Evolutionary conservation across 306 rosid genomes (phyloP).

Genomic region (Bauhinia variegata): DNA sequence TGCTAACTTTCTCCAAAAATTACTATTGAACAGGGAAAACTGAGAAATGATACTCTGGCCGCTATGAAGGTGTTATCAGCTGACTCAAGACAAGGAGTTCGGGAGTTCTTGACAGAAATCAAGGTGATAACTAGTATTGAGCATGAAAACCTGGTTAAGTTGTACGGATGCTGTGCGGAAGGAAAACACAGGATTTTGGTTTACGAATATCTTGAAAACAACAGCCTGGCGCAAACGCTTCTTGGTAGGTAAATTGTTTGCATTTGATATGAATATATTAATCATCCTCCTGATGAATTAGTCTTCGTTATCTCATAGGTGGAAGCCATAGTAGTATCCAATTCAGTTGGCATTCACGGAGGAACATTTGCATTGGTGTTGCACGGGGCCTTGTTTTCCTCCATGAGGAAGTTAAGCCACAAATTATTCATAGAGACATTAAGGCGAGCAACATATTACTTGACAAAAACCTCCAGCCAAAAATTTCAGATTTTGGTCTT

Average conservation of each 20-base stretch:
- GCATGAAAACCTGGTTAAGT: slow-evolving; percentile 79
- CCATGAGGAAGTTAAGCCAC: slow-evolving; percentile 72
- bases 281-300: slow-evolving; percentile 25
- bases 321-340: slow-evolving; percentile 58
- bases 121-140: slow-evolving; percentile 67
- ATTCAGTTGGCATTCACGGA: slow-evolving; percentile 58
- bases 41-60: slow-evolving; percentile 57
- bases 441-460: slow-evolving; percentile 81
- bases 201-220: slow-evolving; percentile 83
- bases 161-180: slow-evolving; percentile 81
- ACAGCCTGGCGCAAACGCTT: slow-evolving; percentile 77
- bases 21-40: slow-evolving; percentile 52
- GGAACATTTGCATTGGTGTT: slow-evolving; percentile 73
- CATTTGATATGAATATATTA: slow-evolving; percentile 21
- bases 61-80: slow-evolving; percentile 80
- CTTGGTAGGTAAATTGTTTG: slow-evolving; percentile 50
- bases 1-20: not conserved
- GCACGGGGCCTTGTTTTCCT: slow-evolving; percentile 76
- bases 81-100: slow-evolving; percentile 66
- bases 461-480: slow-evolving; percentile 61
- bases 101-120: slow-evolving; percentile 84
- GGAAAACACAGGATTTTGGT: slow-evolving; percentile 73
- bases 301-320: slow-evolving; percentile 45
- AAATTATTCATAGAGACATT: slow-evolving; percentile 79
- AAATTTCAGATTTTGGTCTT: slow-evolving; percentile 89